Conservation (phyloP, 176 grass and related monocot species). For the Panicum miliaceum region DNA sequence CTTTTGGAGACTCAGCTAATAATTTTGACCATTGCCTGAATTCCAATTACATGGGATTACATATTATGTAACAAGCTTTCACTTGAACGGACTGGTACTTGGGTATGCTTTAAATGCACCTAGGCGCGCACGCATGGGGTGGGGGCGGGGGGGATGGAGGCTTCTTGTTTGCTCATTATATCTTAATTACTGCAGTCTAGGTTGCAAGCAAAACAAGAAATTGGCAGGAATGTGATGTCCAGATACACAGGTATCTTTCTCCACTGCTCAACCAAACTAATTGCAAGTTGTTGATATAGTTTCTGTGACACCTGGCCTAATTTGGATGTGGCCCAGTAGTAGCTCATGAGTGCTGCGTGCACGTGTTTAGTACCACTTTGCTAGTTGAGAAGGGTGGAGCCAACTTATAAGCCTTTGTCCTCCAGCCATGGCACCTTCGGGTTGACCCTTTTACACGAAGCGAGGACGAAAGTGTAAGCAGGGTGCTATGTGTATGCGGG, state of each 20-base stretch:
- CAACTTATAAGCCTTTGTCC: no score
- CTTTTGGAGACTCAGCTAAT: no score
- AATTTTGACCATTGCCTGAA: neutral
- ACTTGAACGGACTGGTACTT: neutral
- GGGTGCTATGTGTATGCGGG: no score
- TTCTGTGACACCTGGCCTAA: no score
- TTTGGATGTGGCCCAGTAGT: no score
- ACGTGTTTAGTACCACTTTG: no score
- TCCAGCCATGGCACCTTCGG: no score
- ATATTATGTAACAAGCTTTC: slow-evolving; percentile 2
- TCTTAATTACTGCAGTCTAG: slow-evolving; percentile 77
- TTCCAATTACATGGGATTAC: neutral
- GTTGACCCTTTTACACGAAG: no score
- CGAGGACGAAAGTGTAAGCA: no score
- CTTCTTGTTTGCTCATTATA: slow-evolving; percentile 36
- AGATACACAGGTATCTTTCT: slow-evolving; percentile 85
- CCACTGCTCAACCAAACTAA: slow-evolving; percentile 23
- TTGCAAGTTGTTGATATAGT: neutral
- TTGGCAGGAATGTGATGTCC: slow-evolving; percentile 74
- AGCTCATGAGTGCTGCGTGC: no score
- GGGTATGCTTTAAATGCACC: neutral
- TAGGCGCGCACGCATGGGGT: neutral
- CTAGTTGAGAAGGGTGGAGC: no score
- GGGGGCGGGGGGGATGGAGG: neutral
- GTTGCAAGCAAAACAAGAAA: slow-evolving; percentile 99